Base-by-base conservation (phyloP, 139 green algal genomes). In the Diplosphaera chodatii region DNA sequence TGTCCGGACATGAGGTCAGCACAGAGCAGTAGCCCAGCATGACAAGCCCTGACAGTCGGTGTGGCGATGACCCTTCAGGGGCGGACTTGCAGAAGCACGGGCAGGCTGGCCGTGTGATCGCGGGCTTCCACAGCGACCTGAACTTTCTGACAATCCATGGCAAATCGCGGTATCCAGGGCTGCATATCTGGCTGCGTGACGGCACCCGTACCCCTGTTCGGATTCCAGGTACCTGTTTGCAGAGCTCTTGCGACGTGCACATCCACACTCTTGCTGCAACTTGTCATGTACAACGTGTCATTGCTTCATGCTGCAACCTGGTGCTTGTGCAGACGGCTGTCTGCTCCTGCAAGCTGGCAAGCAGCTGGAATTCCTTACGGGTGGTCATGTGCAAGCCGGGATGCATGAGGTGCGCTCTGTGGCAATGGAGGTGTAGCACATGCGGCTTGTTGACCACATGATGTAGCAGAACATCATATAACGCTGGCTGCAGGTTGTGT, bases 121-220 rank as follows among this genome's bases (percentile, higher is more conserved):
- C 91, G 4, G 88, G 94, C 0, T 97, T 86, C 75, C 94, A 98
- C 82, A 91, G 87, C 73, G 94, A 98, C 79, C 83, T 98, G 31
- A 98, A 98, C 78, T 85, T 97, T 41, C 80, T 98, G 21, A 97
- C 93, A 8, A 89, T 96, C 28, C 93, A 98, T 72, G 93, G 92
- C 67, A 84, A 84, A 78, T 83, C 68, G 4, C 77, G 85, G 20
- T 94, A 84, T 69, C 86, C 89, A 3, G 89, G 89, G 2, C 84
- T 95, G 55, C 80, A 74, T 64, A 78, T 88, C 32, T 97, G 93
- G 92, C 75, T 96, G 77, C 73, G 83, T 0, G 79, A 93, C 72
- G 94, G 94, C 2, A 71, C 72, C 30, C 80, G 82, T 15, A 70
- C 94, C 48, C 73, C 84, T 0, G 91, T 97, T 55, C 69, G 69